These are phyloP conservation scores for Biscogniauxia marginata DNA, from an alignment of 2,329 filamentous ascomycete genomes.

Conservation along the genomic window DNA sequence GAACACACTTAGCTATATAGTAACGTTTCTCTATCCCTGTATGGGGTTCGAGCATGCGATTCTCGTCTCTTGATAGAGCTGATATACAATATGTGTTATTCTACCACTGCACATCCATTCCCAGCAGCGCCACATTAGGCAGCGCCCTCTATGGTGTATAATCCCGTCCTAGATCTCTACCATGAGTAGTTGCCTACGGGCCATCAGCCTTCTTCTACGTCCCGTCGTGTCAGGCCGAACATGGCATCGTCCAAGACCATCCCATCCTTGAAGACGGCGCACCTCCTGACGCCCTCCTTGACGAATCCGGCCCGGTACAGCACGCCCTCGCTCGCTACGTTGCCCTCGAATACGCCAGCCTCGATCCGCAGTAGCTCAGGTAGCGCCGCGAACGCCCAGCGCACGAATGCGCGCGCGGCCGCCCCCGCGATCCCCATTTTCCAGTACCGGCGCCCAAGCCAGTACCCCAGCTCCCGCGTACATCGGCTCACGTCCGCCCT, in stretches of 20 bases:
- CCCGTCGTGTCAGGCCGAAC: constrained; percentile 40
- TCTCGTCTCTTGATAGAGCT: no score
- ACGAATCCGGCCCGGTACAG: constrained; percentile 43
- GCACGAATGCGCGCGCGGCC: constrained; percentile 37
- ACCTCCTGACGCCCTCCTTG: constrained; percentile 43
- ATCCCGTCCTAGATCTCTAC: no score
- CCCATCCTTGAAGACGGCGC: constrained; percentile 43
- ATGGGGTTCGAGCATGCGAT: no score
- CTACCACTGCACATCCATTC: no score
- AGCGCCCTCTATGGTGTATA: no score
- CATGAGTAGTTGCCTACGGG: background rate
- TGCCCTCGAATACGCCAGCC: constrained; percentile 37
- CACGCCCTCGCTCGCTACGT: constrained; percentile 43
- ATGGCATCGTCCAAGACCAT: constrained; percentile 36
- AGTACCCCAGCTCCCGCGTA: constrained; percentile 51
- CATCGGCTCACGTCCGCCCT: no score
- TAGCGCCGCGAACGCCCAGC: constrained; percentile 45
- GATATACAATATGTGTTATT: no score
- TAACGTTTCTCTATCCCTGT: no score
- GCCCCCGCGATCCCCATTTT: constrained; percentile 46
- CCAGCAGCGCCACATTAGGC: no score
- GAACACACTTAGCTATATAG: no score
- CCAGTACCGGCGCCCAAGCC: constrained; percentile 42
- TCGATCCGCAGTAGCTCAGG: constrained; percentile 43
- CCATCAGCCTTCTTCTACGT: constrained; percentile 18